phyloP scores from a whole-genome alignment of 768 basidiomycete species.

The Kwoniella dejecticola region DNA sequence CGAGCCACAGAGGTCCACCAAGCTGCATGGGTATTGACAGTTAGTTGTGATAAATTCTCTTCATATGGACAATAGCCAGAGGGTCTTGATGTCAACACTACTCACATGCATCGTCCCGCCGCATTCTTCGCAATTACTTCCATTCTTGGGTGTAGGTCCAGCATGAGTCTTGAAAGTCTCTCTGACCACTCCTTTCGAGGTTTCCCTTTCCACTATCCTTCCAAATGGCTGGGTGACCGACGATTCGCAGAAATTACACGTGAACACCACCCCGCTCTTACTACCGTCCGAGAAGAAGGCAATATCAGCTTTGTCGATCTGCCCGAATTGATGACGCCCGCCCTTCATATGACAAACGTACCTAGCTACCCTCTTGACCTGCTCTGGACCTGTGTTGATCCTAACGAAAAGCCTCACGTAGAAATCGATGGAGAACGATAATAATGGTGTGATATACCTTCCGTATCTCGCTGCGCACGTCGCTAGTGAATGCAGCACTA shows the following conservation, averaged over 20 bases:
- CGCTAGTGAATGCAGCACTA: slow-evolving; percentile 83
- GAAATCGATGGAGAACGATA: slow-evolving; percentile 94
- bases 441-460: slow-evolving; percentile 76
- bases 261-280: slow-evolving; percentile 79
- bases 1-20: slow-evolving; percentile 97
- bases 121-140: slow-evolving; percentile 78
- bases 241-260: slow-evolving; percentile 81
- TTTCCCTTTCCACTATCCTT: slow-evolving; percentile 65
- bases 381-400: slow-evolving; percentile 69
- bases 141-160: slow-evolving; percentile 62
- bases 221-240: slow-evolving; percentile 85
- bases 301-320: not conserved
- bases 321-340: not conserved
- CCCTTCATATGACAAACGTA: slow-evolving; percentile 56
- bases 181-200: slow-evolving; percentile 64
- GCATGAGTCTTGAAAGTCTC: slow-evolving; percentile 69
- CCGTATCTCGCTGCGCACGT: slow-evolving; percentile 90
- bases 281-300: too few species aligned
- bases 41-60: too few species aligned
- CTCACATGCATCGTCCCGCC: slow-evolving; percentile 72
- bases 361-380: slow-evolving; percentile 82
- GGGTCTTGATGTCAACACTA: slow-evolving; percentile 13
- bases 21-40: too few species aligned
- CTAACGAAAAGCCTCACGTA: slow-evolving; percentile 91
- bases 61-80: too few species aligned